Evolutionary conservation across 352 stramenopile species (phyloP), one percentile per base, ranked within the genome.

Genomic region (Blastocystis sp.): DNA sequence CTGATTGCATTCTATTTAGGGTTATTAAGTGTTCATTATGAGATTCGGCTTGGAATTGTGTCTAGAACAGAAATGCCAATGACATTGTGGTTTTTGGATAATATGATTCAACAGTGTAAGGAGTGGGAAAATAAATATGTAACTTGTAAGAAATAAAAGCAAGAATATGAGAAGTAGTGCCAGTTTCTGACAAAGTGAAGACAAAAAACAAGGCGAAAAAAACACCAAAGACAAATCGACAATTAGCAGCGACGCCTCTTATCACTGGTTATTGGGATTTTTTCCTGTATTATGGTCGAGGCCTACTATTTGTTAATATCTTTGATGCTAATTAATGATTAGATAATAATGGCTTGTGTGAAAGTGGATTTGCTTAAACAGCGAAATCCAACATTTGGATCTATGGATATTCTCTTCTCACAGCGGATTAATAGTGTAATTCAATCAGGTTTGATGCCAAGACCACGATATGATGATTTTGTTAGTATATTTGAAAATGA

Each of bases 61-160:
- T 58, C 70, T 2, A n/a, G 7, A 15, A 60, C 30, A 17, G 70
- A 81, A 44, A 33, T 81, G 11, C 37, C 70, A n/a, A 35, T 60
- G 70, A 81, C 48, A 56, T 40, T 81, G 24, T 81, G 70, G 70
- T 81, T 81, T 17, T 24, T 81, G 13, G 44, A 60, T 37, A 19
- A 35, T 0, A 19, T 81, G 37, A n/a, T 81, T 2, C n/a, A 37
- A 33, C 70, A 81, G 30, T 81, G 58, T n/a, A 15, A 35, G 13
- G 70, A 81, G 9, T 60, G 42, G n/a, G 70, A 81, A 40, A 27
- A 15, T 13, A 24, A 37, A 19, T 81, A 81, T 57, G 15, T 54
- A n/a, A 64, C n/a, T 1, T n/a, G 70, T 81, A 30, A 53, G 58
- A 33, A 37, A 37, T 1, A 40, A 19, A 44, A n/a, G 0, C 4